Evolutionary conservation across 225 moss, liverwort and hornwort species (phyloP).

Genomic region (Sphagnum contortum): DNA sequence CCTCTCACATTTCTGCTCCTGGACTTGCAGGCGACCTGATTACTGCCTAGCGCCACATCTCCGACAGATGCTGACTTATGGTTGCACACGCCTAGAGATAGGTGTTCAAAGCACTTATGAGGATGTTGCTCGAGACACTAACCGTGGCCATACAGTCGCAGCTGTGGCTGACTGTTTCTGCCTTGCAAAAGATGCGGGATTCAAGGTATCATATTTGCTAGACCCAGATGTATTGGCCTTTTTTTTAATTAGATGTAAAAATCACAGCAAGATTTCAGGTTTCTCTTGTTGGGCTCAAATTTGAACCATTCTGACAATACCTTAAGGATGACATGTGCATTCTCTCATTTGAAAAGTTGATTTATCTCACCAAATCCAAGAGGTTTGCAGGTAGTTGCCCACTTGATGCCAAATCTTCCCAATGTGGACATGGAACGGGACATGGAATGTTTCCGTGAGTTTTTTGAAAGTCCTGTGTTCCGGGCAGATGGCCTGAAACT

Average conservation of each 20-base stretch:
- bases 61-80: conserved; percentile 93
- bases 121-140: conserved; percentile 97
- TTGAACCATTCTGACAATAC: no score
- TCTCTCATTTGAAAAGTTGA: no score
- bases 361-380: no score
- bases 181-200: conserved; percentile 93
- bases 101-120: conserved; percentile 99
- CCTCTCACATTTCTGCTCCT: no score
- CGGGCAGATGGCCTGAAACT: conserved; percentile 95
- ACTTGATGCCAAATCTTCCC: conserved; percentile 99
- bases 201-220: conserved; percentile 45
- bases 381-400: conserved; percentile 76
- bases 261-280: no score
- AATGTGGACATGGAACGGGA: conserved; percentile 98
- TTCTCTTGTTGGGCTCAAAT: no score
- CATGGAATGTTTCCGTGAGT: conserved; percentile 96
- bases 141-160: conserved; percentile 95
- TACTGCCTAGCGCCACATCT: conserved; percentile 96
- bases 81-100: conserved; percentile 97
- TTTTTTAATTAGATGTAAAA: not conserved
- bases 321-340: no score
- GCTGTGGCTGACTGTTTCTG: conserved; percentile 96
- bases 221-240: not conserved
- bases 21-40: conserved; percentile 81
- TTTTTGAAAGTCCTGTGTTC: conserved; percentile 92